Conservation (phyloP, 1,284 basidiomycete genomes). For the Lentinula novae-zelandiae region DNA sequence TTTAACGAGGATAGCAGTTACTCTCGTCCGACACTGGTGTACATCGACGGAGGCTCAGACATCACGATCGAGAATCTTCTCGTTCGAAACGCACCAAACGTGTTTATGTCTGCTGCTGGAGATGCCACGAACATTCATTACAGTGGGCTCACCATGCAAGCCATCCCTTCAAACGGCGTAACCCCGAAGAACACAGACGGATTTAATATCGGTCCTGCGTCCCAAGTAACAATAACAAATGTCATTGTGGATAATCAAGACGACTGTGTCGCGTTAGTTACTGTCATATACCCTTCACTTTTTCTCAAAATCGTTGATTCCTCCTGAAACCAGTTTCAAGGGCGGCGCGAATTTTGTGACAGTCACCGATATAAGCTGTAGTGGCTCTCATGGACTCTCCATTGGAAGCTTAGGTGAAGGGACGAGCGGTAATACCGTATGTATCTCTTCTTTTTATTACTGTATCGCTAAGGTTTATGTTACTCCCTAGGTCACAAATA, state of each 20-base stretch:
- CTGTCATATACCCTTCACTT: background rate
- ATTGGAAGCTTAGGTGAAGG: conserved; percentile 25
- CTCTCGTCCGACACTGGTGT: conserved; percentile 24
- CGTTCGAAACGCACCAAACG: conserved; percentile 28
- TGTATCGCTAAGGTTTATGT: background rate
- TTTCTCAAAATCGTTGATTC: background rate
- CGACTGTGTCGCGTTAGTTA: conserved; percentile 25
- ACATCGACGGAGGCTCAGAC: conserved; percentile 22
- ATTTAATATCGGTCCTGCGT: conserved; percentile 25
- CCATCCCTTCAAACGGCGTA: conserved; percentile 21
- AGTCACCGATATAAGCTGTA: conserved; percentile 27
- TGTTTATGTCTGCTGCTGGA: conserved; percentile 27
- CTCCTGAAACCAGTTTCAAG: conserved; percentile 19
- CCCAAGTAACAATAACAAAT: conserved; percentile 24
- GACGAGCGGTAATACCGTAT: conserved; percentile 16
- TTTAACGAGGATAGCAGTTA: conserved; percentile 25
- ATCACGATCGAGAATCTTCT: conserved; percentile 25
- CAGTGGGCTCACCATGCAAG: conserved; percentile 21
- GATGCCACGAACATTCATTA: conserved; percentile 26
- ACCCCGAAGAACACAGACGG: conserved; percentile 29
- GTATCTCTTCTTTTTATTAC: conserved; percentile 10
- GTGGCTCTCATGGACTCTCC: conserved; percentile 27
- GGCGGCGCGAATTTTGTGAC: conserved; percentile 24
- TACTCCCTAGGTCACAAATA: conserved; percentile 22
- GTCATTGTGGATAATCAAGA: conserved; percentile 27